Evolutionary conservation across 2,329 filamentous ascomycete genomes (phyloP), one percentile per base, ranked within the genome.

Genomic region (Elsinoe batatas): DNA sequence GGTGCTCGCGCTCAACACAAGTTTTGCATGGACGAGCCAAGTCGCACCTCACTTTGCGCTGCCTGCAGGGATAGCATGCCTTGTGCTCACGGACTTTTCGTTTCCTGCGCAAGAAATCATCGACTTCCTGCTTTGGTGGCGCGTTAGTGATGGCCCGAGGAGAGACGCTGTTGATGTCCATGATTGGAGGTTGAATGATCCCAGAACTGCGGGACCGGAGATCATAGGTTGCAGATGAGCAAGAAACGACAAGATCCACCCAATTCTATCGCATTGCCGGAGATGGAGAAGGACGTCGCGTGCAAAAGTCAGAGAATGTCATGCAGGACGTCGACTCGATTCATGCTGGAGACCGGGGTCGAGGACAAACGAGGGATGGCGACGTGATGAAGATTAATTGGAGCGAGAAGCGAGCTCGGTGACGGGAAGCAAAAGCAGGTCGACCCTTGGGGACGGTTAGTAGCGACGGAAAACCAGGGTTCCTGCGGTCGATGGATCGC

Each of bases 61-160:
- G 74, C 42, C 74, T 68, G 44, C 75, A 77, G 54, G 74, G 74
- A 64, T 77, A 76, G 64, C 75, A 76, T 44, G 74, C 74, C 67
- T 77, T 77, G 67, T 77, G 75, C 65, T 77, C 74, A 30, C 75
- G 66, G 44, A 74, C 74, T 61, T 77, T 77, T 44, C 75, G 67
- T 65, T 77, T 77, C 61, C 74, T 68, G 18, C 74, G 68, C 62
- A 77, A 61, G 37, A 76, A 75, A 60, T 76, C 73, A 64, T 77
- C 74, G 56, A 77, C 74, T 54, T 76, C 74, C 53, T 69, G 65
- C 53, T 73, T 70, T 26, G 63, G 72, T 5, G 47, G 47, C 22
- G 62, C 50, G 20, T 60, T 59, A n/a, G 42, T 54, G 30, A 54
- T 35, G 26, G 53, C 51, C 4, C 46, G 49, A 2, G 56, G 50